Evolutionary conservation across 257 asterid species (phyloP), one percentile per base, ranked within the genome.

Genomic region (Cinchona pubescens): DNA sequence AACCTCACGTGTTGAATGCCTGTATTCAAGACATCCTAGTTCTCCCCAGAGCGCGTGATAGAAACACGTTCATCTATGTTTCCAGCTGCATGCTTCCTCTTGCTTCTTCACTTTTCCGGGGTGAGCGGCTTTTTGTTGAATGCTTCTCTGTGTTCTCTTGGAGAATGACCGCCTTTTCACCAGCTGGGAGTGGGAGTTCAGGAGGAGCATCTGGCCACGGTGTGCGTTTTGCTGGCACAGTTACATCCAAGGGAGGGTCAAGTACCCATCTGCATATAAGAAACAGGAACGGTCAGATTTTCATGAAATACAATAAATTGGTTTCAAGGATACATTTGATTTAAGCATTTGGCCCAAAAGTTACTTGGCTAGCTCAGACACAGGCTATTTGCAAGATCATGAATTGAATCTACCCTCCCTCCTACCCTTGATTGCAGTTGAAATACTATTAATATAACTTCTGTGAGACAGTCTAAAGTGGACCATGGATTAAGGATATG

Each of bases 161-260:
- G 75, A 81, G 60, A 10, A 37, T 69, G 67, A 58, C 76, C 73
- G 76, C 82, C 81, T 90, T 87, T 53, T 86, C 92, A 69, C 56
- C 67, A 35, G 88, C 74, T 25, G 92, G 90, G 83, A 91, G 93
- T 74, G 93, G 93, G 84, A 92, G 91, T 72, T 95, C 97, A 0
- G 96, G 97, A 60, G 97, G 96, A 80, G 94, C 86, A 79, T 93
- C 97, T 0, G 99, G 99, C 99, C 99, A 95, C 38, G 99, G 97
- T 9, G 98, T 95, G 75, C 85, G 96, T 82, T 89, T 92, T 67
- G 97, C 96, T 8, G 98, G 90, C 82, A 95, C 90, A 0, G 93
- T 93, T 69, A 95, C 89, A 29, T 93, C 94, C 56, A 95, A 62
- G 45, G 97, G 98, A 58, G 98, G 94, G 78, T 91, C 93, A 40